phyloP scores from a whole-genome alignment of 2,329 filamentous ascomycete genomes.

The Calonectria leucothoes region DNA sequence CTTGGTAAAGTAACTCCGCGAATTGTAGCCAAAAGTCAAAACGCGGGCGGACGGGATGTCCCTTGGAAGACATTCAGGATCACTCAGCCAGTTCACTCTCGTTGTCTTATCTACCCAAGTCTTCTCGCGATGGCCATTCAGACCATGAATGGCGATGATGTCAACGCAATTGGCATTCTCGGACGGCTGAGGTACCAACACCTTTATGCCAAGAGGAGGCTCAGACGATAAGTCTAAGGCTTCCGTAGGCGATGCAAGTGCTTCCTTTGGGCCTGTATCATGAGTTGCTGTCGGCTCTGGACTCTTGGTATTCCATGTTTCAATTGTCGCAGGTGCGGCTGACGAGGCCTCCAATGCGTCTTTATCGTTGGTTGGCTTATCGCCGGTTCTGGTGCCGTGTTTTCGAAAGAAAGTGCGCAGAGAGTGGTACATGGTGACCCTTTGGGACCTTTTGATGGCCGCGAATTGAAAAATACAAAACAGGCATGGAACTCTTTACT shows the following conservation, averaged over 20 bases:
- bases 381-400: neutral
- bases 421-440: neutral
- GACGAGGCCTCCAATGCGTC: neutral
- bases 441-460: neutral
- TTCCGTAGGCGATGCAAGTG: neutral
- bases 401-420: neutral
- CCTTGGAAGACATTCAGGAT: neutral
- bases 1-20: neutral
- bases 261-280: neutral
- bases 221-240: neutral
- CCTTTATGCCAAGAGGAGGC: neutral
- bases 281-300: neutral
- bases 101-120: neutral
- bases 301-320: neutral
- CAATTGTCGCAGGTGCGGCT: neutral
- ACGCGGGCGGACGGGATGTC: neutral
- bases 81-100: neutral
- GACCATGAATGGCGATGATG: neutral
- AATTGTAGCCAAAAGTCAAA: neutral
- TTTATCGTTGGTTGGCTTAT: neutral
- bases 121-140: neutral
- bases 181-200: neutral
- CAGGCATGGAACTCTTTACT: neutral
- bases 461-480: neutral
- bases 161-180: neutral